Percentiles rank a stretch among this genome's conserved stretches.
Conservation (phyloP, 2,329 filamentous ascomycete genomes). For the Emmonsiellopsis sp. region DNA sequence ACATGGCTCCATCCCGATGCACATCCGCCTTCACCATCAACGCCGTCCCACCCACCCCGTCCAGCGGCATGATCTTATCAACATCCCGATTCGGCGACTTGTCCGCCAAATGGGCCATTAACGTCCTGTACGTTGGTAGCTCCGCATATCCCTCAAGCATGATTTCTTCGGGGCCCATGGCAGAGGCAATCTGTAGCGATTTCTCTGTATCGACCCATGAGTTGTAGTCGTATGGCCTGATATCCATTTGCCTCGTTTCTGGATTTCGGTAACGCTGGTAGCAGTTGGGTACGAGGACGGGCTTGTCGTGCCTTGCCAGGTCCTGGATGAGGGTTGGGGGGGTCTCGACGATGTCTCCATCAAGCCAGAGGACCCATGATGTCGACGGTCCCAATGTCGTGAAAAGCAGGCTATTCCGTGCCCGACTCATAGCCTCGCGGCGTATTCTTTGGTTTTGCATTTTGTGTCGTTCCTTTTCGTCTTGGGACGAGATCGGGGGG, state of each 20-base stretch:
- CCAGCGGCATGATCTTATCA: slow-evolving; percentile 61
- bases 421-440: slow-evolving; percentile 82
- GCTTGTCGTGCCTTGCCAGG: slow-evolving; percentile 73
- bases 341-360: slow-evolving; percentile 84
- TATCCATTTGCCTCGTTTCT: slow-evolving; percentile 58
- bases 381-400: slow-evolving; percentile 85
- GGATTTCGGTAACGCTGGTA: slow-evolving; percentile 78
- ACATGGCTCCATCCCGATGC: slow-evolving; percentile 96
- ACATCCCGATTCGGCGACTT: slow-evolving; percentile 46
- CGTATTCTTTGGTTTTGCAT: slow-evolving; percentile 80
- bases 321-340: slow-evolving; percentile 82
- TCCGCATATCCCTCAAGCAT: slow-evolving; percentile 87
- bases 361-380: slow-evolving; percentile 95
- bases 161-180: slow-evolving; percentile 87
- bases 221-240: slow-evolving; percentile 92
- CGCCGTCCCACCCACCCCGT: slow-evolving; percentile 89
- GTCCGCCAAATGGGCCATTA: slow-evolving; percentile 78
- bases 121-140: slow-evolving; percentile 78
- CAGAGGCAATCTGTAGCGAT: slow-evolving; percentile 62
- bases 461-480: slow-evolving; percentile 83
- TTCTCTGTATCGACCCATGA: slow-evolving; percentile 87
- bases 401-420: slow-evolving; percentile 88
- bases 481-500: slow-evolving; percentile 66
- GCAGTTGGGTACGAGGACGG: slow-evolving; percentile 92
- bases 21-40: slow-evolving; percentile 93